Conservation (phyloP, 2,329 filamentous ascomycete genomes). For the Nemania sp. region DNA sequence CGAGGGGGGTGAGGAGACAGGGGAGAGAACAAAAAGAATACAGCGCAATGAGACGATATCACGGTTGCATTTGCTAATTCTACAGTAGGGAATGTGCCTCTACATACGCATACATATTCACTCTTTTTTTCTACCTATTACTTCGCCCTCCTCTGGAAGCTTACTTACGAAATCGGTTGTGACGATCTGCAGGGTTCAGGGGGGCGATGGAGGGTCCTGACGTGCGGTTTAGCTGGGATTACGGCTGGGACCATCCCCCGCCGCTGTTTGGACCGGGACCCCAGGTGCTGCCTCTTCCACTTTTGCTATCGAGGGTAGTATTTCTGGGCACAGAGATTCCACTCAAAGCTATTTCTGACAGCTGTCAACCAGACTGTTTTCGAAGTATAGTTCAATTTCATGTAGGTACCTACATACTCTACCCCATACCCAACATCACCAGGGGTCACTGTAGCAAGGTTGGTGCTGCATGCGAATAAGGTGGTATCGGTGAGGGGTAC, state of each 20-base stretch:
- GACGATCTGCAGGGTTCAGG: slow-evolving; percentile 41
- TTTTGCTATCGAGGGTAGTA: slow-evolving; percentile 1
- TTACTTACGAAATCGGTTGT: slow-evolving; percentile 23
- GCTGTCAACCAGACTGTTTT: neutral
- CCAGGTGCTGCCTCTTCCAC: slow-evolving; percentile 4
- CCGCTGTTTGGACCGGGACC: neutral
- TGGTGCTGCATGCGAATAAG: slow-evolving; percentile 5
- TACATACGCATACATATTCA: neutral
- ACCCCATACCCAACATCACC: slow-evolving; percentile 17
- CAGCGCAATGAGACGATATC: slow-evolving; percentile 37
- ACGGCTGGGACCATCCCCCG: slow-evolving; percentile 17
- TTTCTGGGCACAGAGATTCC: neutral
- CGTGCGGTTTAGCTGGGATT: slow-evolving; percentile 14
- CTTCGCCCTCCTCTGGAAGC: slow-evolving; percentile 16
- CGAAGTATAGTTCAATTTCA: neutral
- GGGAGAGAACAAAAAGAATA: slow-evolving; percentile 37
- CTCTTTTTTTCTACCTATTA: slow-evolving; percentile 9
- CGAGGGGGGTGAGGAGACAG: slow-evolving; percentile 23
- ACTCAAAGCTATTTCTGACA: neutral
- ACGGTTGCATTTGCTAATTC: slow-evolving; percentile 35
- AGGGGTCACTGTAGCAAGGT: slow-evolving; percentile 18
- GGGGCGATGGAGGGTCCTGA: slow-evolving; percentile 30
- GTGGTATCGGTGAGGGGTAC: slow-evolving; percentile 24
- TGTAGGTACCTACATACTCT: slow-evolving; percentile 3
- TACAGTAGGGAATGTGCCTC: slow-evolving; percentile 5